Percentiles rank a stretch among this genome's conserved stretches.
phyloP scores from a whole-genome alignment of 306 rosid species.

The Phaseolus lunatus region DNA sequence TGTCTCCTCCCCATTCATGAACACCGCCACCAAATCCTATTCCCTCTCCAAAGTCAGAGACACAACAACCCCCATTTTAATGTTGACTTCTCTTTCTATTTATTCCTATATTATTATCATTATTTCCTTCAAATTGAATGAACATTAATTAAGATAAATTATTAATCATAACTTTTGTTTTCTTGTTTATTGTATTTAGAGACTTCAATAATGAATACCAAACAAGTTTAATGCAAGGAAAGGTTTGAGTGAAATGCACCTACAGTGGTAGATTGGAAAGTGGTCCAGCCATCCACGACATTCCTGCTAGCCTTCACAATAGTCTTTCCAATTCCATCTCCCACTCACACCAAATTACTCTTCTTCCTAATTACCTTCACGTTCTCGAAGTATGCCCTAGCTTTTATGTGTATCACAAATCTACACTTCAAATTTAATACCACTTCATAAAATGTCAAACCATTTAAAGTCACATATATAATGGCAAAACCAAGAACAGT shows the following conservation, averaged over 20 bases:
- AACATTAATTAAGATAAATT: no score
- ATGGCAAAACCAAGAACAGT: background rate
- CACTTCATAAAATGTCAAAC: background rate
- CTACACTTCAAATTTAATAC: conserved; percentile 44
- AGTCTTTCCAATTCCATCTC: conserved; percentile 88
- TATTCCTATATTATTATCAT: background rate
- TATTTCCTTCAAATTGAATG: background rate
- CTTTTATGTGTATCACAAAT: conserved; percentile 81
- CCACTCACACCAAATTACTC: conserved; percentile 74
- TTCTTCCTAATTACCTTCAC: conserved; percentile 78
- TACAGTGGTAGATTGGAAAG: conserved; percentile 88
- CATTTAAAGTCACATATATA: background rate
- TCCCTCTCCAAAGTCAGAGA: no score
- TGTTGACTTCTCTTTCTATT: background rate
- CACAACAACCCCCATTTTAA: no score
- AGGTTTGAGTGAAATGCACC: conserved; percentile 53
- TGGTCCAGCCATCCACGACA: conserved; percentile 87
- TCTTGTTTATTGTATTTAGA: background rate
- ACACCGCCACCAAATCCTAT: no score
- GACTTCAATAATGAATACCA: background rate
- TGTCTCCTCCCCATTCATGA: no score
- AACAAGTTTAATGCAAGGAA: background rate
- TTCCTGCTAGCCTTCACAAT: conserved; percentile 78
- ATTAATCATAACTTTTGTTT: no score
- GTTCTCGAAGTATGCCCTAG: conserved; percentile 83